Base-by-base conservation (phyloP, 1,139 yeast genomes). In the Zygoascus sp. region DNA sequence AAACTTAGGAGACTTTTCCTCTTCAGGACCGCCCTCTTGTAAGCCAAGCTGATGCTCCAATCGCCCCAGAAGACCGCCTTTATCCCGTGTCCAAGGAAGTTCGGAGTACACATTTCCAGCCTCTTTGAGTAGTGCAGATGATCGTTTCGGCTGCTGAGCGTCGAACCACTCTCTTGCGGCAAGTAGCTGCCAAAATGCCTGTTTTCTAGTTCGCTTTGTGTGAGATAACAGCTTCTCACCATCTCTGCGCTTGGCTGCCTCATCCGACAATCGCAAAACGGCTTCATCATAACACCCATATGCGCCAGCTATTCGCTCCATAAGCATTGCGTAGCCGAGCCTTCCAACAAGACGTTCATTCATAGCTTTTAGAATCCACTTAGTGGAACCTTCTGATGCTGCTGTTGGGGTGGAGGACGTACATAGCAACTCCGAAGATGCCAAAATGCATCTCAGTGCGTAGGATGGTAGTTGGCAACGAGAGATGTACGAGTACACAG, bases 141-240 rank as follows among this genome's bases (percentile, higher is more conserved):
- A 55, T 39, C 60, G 56, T 19, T 38, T 43, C 21, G 36, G 43
- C 28, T 54, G 56, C 21, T 48, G 50, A 1, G 62, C 57, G 36
- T 60, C 63, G 30, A 70, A 69, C 89, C 96, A 83, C 59, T 84
- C 87, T 49, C 78, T 78, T 4, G 90, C 83, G 0, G 96, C 82
- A 21, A 90, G 65, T 16, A 89, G 64, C 57, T 77, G 75, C 90
- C 96, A 90, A 28, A 90, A 72, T 0, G 88, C 80, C 1, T 92
- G 80, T 59, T 87, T 88, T 48, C 97, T 74, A 46, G 67, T 67
- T 48, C 95, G 71, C 27, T 27, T 43, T 11, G 37, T 21, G n/a
- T 27, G 17, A 11, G 43, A 0, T 72, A 67, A 50, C 51, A 48
- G 3, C 70, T 66, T 49, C 70, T 46, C 62, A 30, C 67, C 64